A percentile compares a stretch with the other conserved stretches of the same genome.
These are phyloP conservation scores for Penicillium psychrosexuale DNA, from an alignment of 2,329 filamentous ascomycete genomes.

Conservation along the genomic window DNA sequence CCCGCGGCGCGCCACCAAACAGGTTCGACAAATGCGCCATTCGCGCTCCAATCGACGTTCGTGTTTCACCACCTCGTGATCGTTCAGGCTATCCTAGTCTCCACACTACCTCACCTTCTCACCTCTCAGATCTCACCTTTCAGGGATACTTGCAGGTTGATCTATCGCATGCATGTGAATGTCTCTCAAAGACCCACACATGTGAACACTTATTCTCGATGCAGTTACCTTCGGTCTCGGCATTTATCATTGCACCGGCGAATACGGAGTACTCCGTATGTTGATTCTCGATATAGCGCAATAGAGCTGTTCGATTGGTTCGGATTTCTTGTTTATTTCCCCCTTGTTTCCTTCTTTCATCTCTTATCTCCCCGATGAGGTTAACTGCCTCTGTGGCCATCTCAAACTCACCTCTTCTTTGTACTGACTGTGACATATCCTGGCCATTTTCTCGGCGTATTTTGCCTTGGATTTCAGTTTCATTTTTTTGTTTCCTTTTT, in stretches of 20 bases:
- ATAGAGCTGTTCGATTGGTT: not conserved
- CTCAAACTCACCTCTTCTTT: slow-evolving; percentile 2
- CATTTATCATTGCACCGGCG: not conserved
- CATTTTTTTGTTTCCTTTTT: slow-evolving; percentile 2
- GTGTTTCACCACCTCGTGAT: slow-evolving; percentile 13
- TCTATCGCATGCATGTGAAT: not conserved
- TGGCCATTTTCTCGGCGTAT: slow-evolving; percentile 14
- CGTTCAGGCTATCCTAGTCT: slow-evolving; percentile 10
- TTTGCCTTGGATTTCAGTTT: not conserved
- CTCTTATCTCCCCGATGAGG: not conserved
- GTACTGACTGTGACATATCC: slow-evolving; percentile 13
- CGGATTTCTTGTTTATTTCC: not conserved
- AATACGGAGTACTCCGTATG: not conserved
- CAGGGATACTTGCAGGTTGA: slow-evolving; percentile 3
- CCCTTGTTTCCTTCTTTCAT: not conserved
- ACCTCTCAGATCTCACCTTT: not conserved
- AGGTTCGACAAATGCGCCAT: slow-evolving; percentile 13
- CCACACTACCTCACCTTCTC: slow-evolving; percentile 3
- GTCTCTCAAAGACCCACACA: not conserved
- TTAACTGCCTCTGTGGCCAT: not conserved
- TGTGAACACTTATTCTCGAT: not conserved
- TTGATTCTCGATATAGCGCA: not conserved
- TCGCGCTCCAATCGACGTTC: slow-evolving; percentile 7
- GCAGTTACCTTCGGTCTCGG: not conserved
- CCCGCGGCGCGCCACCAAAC: slow-evolving; percentile 17